Conservation (phyloP, 768 basidiomycete genomes). For the Nevesoporus exiguus region DNA sequence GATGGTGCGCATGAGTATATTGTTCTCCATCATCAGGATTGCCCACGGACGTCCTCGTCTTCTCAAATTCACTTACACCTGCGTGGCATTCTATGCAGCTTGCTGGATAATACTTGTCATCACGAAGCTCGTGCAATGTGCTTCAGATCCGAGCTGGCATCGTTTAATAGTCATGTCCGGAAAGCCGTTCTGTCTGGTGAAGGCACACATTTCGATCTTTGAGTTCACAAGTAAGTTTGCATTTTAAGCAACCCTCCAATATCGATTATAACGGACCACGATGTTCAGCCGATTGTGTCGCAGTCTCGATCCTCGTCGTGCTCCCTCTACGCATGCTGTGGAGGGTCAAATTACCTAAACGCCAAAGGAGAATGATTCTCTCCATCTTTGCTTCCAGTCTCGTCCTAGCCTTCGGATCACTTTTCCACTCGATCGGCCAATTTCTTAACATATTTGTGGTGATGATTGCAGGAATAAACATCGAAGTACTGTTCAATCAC, state of each 20-base stretch:
- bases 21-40: neutral
- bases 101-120: neutral
- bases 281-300: slow-evolving; percentile 15
- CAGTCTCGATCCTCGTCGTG: slow-evolving; percentile 13
- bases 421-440: slow-evolving; percentile 15
- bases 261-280: neutral
- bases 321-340: slow-evolving; percentile 22
- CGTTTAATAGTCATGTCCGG: neutral
- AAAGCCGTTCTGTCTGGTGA: slow-evolving; percentile 11
- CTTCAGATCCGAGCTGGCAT: neutral
- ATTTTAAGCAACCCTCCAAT: neutral
- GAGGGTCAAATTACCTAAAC: slow-evolving; percentile 18
- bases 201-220: slow-evolving; percentile 3
- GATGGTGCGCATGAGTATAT: neutral
- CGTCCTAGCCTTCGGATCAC: slow-evolving; percentile 12
- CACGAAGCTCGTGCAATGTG: neutral
- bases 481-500: slow-evolving; percentile 9
- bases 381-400: slow-evolving; percentile 20
- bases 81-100: neutral
- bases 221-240: slow-evolving; percentile 14
- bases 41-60: neutral
- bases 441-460: slow-evolving; percentile 4
- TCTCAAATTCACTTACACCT: neutral
- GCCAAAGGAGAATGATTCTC: slow-evolving; percentile 25
- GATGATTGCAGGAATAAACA: slow-evolving; percentile 11